Percentiles rank a stretch among this genome's conserved stretches.
phyloP scores from a whole-genome alignment of 2,329 filamentous ascomycete genomes.

The Calonectria crousiana region DNA sequence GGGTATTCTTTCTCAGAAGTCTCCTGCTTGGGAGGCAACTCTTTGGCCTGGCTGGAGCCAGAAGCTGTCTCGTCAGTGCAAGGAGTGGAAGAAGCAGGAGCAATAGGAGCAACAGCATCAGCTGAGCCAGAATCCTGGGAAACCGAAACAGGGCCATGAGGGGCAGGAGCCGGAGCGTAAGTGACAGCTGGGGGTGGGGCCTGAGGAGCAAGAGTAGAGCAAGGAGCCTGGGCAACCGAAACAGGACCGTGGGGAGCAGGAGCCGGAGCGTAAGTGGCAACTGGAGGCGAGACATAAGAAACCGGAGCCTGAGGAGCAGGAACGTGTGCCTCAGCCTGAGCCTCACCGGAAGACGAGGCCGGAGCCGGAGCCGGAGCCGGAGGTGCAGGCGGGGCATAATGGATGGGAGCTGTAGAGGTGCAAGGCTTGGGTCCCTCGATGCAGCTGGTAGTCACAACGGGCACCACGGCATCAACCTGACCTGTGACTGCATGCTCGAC shows the following conservation, averaged over 20 bases:
- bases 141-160: background rate
- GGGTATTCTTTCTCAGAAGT: background rate
- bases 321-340: background rate
- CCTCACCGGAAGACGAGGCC: background rate
- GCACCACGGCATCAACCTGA: background rate
- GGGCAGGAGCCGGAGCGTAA: background rate
- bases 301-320: background rate
- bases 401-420: background rate
- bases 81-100: background rate
- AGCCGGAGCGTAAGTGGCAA: background rate
- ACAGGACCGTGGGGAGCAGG: background rate
- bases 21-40: background rate
- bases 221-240: background rate
- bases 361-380: slow-evolving; percentile 1
- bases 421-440: background rate
- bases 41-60: background rate
- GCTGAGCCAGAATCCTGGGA: background rate
- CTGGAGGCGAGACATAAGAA: background rate
- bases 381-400: background rate
- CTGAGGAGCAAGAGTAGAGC: background rate
- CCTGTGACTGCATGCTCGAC: background rate
- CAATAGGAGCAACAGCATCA: background rate
- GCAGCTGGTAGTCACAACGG: background rate
- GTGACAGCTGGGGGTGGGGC: background rate
- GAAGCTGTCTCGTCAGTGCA: background rate